phyloP scores from a whole-genome alignment of 768 basidiomycete genomes.

The Mycena albidolilacea region DNA sequence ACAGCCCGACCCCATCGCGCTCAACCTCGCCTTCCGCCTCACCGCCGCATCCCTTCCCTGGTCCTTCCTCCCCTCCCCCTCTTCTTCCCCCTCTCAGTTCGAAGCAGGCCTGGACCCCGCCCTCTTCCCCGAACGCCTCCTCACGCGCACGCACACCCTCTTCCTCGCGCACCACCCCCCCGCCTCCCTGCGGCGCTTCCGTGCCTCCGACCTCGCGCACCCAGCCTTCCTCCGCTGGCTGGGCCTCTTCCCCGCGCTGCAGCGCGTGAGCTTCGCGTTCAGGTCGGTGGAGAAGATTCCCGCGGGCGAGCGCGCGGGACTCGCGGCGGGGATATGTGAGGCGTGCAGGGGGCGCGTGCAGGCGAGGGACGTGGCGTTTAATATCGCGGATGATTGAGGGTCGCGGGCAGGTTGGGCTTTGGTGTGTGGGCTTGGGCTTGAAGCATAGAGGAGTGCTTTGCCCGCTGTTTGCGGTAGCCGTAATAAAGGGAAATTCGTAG shows the following conservation, averaged over 20 bases:
- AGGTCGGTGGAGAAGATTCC: conserved; percentile 14
- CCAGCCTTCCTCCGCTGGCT: conserved; percentile 27
- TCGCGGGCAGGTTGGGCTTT: background rate
- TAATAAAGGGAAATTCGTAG: too few relatives aligned
- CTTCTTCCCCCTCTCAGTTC: background rate
- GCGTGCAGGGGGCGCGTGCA: background rate
- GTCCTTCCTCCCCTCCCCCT: background rate
- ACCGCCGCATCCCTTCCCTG: conserved; percentile 17
- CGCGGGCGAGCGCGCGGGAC: background rate
- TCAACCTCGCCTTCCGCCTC: conserved; percentile 22
- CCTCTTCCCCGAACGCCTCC: background rate
- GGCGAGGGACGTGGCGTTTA: conserved; percentile 6
- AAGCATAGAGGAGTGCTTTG: too few relatives aligned
- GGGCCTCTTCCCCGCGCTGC: conserved; percentile 19
- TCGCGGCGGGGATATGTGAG: conserved; percentile 19
- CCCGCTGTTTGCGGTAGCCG: too few relatives aligned
- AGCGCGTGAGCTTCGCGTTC: conserved; percentile 15
- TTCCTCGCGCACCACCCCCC: background rate
- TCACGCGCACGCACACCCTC: conserved; percentile 2
- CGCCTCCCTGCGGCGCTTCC: conserved; percentile 5
- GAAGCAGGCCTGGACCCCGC: background rate
- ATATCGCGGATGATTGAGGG: conserved; percentile 13
- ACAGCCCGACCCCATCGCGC: conserved; percentile 3
- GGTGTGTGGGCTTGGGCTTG: background rate
- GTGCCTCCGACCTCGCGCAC: conserved; percentile 11